phyloP scores from a whole-genome alignment of 176 grass and related monocot species.

The Cenchrus purpureus region DNA sequence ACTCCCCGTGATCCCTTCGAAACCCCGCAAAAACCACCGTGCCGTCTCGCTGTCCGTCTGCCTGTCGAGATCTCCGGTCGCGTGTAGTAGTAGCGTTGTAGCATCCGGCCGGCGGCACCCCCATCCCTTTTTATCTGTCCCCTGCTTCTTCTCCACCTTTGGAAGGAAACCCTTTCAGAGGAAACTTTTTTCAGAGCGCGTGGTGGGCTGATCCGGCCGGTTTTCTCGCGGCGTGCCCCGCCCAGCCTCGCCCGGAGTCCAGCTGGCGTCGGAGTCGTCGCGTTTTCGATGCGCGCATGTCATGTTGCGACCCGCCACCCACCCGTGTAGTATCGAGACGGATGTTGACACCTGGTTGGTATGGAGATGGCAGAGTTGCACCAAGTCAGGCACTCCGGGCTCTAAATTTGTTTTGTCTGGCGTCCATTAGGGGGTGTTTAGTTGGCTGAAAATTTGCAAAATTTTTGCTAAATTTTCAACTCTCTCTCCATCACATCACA shows the following conservation, averaged over 20 bases:
- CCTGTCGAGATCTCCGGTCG: neutral
- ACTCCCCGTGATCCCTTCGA: conserved; percentile 52
- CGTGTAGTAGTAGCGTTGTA: neutral
- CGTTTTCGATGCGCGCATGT: neutral
- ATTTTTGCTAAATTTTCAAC: too few species aligned
- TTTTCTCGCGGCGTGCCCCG: neutral
- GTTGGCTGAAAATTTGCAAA: too few species aligned
- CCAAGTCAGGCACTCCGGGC: conserved; percentile 15
- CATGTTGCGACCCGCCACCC: neutral
- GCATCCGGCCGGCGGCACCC: too few species aligned
- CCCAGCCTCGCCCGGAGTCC: neutral
- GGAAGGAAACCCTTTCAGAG: neutral
- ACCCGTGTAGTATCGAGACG: neutral
- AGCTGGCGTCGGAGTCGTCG: neutral
- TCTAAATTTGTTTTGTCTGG: conserved; percentile 2
- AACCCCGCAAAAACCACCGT: conserved; percentile 55
- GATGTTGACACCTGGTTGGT: neutral
- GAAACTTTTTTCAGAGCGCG: neutral
- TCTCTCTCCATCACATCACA: too few species aligned
- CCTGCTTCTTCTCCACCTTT: conserved; percentile 20
- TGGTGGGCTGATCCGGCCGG: neutral
- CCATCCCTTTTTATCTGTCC: neutral
- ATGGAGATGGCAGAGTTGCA: conserved; percentile 26
- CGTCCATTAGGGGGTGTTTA: neutral
- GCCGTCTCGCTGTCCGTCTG: neutral